phyloP scores from a whole-genome alignment of 805 yeast genomes.

The Candida berthetii region DNA sequence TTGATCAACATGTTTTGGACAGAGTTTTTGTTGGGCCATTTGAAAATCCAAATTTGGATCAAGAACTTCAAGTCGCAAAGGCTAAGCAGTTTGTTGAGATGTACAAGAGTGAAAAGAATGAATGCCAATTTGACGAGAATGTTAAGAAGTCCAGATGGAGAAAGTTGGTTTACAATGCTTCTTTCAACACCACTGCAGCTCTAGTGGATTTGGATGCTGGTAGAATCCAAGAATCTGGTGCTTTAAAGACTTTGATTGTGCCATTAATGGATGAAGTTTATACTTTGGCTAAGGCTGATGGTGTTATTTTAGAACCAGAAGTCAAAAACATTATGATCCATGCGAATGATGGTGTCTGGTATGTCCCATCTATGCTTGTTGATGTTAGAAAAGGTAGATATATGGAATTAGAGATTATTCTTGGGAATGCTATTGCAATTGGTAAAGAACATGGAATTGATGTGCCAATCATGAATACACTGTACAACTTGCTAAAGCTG shows the following conservation, averaged over 20 bases:
- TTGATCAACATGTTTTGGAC: constrained; percentile 43
- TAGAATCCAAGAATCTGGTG: constrained; percentile 39
- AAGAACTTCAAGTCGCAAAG: constrained; percentile 19
- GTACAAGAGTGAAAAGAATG: constrained; percentile 38
- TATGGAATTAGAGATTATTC: constrained; percentile 65
- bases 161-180: constrained; percentile 65
- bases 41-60: constrained; percentile 23
- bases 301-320: constrained; percentile 45
- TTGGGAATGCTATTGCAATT: constrained; percentile 55
- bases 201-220: constrained; percentile 56
- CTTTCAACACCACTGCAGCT: constrained; percentile 58
- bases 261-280: constrained; percentile 69
- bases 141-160: constrained; percentile 53
- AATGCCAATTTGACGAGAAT: constrained; percentile 33
- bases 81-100: constrained; percentile 38
- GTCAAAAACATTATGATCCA: constrained; percentile 44
- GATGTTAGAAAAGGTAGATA: constrained; percentile 61
- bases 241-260: constrained; percentile 29
- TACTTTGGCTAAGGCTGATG: constrained; percentile 64
- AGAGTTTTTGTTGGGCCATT: constrained; percentile 40
- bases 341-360: constrained; percentile 53
- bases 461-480: constrained; percentile 52
- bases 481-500: constrained; percentile 55
- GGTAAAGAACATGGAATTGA: constrained; percentile 40
- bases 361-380: constrained; percentile 68